These are phyloP conservation scores for Solanum aculeatissimum DNA, from an alignment of 305 asterid genomes.

Conservation along the genomic window DNA sequence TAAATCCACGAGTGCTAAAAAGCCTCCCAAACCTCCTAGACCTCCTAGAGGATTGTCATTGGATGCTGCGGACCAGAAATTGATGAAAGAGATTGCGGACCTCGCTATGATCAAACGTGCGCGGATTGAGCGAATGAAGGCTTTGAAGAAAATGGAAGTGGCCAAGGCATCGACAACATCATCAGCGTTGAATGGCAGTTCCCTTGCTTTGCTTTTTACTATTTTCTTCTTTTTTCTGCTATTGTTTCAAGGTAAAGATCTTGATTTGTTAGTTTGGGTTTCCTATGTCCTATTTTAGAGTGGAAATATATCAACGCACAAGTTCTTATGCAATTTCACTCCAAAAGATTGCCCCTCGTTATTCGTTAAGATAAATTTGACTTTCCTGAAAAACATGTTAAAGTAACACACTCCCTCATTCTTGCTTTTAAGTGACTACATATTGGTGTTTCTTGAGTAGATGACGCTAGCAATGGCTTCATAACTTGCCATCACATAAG, in stretches of 20 bases:
- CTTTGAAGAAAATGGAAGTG: conserved; percentile 52
- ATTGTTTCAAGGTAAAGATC: conserved; percentile 50
- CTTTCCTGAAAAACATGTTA: not conserved
- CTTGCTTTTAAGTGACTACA: not conserved
- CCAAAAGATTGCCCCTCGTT: not conserved
- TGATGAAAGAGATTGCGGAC: conserved; percentile 64
- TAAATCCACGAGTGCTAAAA: conserved; percentile 40
- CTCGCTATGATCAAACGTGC: conserved; percentile 69
- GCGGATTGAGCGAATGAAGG: conserved; percentile 64
- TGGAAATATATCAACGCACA: not conserved
- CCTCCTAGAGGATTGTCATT: conserved; percentile 65
- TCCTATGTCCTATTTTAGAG: not conserved
- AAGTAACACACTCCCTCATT: not conserved
- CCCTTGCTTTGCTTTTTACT: conserved; percentile 57
- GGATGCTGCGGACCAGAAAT: conserved; percentile 80
- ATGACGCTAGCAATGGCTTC: not conserved
- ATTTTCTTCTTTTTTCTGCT: conserved; percentile 53
- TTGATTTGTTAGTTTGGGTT: not conserved
- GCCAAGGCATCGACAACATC: conserved; percentile 36
- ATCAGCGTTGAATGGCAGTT: conserved; percentile 34
- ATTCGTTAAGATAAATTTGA: not conserved
- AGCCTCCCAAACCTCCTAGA: conserved; percentile 71
- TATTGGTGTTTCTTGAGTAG: not conserved
- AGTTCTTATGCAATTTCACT: not conserved
- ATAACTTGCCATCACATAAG: not conserved